phyloP scores from a whole-genome alignment of 2,329 filamentous ascomycete species.

The Aphanoascus verrucosus region DNA sequence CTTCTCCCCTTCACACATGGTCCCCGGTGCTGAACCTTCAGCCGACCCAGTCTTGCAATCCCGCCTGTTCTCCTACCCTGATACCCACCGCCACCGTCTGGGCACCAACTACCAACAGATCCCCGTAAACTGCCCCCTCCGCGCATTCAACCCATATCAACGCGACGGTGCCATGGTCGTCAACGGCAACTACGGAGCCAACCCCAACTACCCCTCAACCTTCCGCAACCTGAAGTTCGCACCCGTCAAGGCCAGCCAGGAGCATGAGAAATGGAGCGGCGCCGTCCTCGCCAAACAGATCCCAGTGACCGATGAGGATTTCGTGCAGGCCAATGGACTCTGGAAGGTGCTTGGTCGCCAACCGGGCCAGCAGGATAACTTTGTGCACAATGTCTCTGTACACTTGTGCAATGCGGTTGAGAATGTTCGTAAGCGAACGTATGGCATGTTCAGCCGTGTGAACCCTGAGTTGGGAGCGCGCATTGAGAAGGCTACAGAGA shows the following conservation, averaged over 20 bases:
- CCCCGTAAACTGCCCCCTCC: constrained; percentile 48
- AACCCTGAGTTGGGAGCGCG: constrained; percentile 43
- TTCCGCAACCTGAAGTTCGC: constrained; percentile 31
- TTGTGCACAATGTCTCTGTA: constrained; percentile 48
- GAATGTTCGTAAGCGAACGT: constrained; percentile 48
- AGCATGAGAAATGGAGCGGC: constrained; percentile 38
- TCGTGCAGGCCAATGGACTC: constrained; percentile 34
- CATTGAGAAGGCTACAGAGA: constrained; percentile 46
- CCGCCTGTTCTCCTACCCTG: constrained; percentile 60
- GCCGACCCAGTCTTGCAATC: constrained; percentile 60
- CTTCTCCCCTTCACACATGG: constrained; percentile 57
- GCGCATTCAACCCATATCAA: constrained; percentile 54
- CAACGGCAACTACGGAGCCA: constrained; percentile 52
- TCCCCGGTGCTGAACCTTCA: constrained; percentile 57
- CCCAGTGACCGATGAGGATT: constrained; percentile 37
- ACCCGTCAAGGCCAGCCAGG: constrained; percentile 33
- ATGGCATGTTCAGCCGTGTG: constrained; percentile 52
- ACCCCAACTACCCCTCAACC: constrained; percentile 44
- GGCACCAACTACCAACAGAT: constrained; percentile 56
- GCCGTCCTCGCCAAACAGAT: constrained; percentile 31
- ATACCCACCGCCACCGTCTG: constrained; percentile 54
- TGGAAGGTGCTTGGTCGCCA: constrained; percentile 36
- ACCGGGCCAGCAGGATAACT: constrained; percentile 51
- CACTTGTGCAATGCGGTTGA: constrained; percentile 46
- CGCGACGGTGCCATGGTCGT: constrained; percentile 62